These are phyloP conservation scores for Diacronema lutheri DNA, from an alignment of 78 protist genomes.

Conservation along the genomic window DNA sequence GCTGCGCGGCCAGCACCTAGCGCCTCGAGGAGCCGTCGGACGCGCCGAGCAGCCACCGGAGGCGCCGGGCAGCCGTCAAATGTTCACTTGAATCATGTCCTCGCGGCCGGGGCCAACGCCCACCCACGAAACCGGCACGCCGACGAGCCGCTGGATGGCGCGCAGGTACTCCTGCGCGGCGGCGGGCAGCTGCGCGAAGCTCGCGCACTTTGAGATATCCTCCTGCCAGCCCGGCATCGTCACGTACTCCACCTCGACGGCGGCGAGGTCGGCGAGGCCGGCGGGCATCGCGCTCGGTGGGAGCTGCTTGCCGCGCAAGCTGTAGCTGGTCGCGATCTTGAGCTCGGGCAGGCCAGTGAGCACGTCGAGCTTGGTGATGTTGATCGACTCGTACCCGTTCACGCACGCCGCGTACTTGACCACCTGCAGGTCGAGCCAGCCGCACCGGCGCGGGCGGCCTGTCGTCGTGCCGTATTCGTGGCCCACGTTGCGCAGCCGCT, in stretches of 20 bases:
- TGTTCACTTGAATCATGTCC: too few species aligned
- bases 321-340: conserved; percentile 58
- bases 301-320: not conserved
- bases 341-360: conserved; percentile 61
- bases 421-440: conserved; percentile 86
- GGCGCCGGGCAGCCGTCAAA: too few species aligned
- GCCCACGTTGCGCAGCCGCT: conserved; percentile 63
- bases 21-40: too few species aligned
- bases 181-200: conserved; percentile 65
- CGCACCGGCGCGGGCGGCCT: conserved; percentile 86
- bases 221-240: conserved; percentile 76
- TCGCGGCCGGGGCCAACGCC: too few species aligned
- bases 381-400: conserved; percentile 68
- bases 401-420: conserved; percentile 73
- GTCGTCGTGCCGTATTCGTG: conserved; percentile 89
- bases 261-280: conserved; percentile 29
- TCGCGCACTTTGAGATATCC: not conserved
- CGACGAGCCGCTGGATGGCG: conserved; percentile 54
- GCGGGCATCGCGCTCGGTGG: not conserved
- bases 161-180: conserved; percentile 41
- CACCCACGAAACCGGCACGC: conserved; percentile 15
- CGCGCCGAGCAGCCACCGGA: too few species aligned
- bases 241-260: conserved; percentile 71
- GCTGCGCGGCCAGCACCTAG: too few species aligned
- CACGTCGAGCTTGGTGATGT: conserved; percentile 80